These are phyloP conservation scores for Globisporangium emineosum DNA, from an alignment of 352 stramenopile genomes.

Conservation along the genomic window DNA sequence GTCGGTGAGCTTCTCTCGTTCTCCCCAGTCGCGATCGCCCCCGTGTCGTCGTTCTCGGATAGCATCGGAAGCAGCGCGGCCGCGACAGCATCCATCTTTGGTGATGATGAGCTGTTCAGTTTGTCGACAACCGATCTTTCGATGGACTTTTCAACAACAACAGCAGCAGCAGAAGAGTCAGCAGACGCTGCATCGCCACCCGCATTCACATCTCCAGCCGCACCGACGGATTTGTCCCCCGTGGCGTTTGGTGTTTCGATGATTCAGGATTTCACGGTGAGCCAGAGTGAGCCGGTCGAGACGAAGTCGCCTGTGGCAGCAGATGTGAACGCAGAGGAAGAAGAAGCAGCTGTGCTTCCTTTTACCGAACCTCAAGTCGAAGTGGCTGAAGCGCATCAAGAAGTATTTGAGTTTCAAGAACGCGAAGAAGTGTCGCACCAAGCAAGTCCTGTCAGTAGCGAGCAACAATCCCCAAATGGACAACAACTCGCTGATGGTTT, in stretches of 20 bases:
- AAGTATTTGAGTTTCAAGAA: background rate
- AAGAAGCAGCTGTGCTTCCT: background rate
- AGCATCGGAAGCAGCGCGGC: conserved; percentile 28
- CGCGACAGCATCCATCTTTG: conserved; percentile 17
- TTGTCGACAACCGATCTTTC: conserved; percentile 12
- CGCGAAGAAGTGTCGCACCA: background rate
- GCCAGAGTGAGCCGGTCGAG: background rate
- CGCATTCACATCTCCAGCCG: background rate
- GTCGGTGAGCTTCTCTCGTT: conserved; percentile 56
- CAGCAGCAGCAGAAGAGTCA: conserved; percentile 6
- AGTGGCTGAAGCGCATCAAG: background rate
- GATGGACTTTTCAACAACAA: conserved; percentile 5
- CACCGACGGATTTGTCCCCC: background rate
- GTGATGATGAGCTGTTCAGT: conserved; percentile 33
- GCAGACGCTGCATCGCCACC: background rate
- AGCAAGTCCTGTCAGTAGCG: background rate
- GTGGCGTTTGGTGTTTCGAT: conserved; percentile 4
- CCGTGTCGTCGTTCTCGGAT: conserved; percentile 14
- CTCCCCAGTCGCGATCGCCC: conserved; percentile 36
- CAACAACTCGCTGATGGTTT: background rate
- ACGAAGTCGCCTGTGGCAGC: background rate
- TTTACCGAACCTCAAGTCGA: background rate
- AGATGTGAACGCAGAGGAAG: background rate
- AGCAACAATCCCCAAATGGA: background rate
- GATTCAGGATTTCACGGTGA: conserved; percentile 2